phyloP scores from a whole-genome alignment of 176 grass and related monocot genomes.

The Oryza coarctata region DNA sequence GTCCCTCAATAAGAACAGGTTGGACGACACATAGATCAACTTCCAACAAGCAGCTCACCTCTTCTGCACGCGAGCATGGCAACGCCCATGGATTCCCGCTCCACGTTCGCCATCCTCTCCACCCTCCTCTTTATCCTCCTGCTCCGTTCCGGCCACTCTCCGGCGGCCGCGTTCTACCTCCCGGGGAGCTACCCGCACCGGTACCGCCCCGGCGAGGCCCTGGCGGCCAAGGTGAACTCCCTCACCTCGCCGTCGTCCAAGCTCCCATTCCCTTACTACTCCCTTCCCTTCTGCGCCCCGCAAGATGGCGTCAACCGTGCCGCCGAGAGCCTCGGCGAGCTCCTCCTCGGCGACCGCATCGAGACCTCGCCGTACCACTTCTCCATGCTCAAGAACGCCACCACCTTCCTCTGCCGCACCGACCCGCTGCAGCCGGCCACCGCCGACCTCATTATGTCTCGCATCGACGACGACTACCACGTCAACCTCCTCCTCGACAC shows the following conservation, averaged over 20 bases:
- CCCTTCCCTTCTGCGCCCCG: slow-evolving; percentile 60
- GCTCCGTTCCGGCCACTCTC: not conserved
- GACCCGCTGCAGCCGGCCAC: slow-evolving; percentile 13
- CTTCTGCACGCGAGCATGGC: not conserved
- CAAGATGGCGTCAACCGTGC: slow-evolving; percentile 38
- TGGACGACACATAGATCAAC: not conserved
- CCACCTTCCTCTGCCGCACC: slow-evolving; percentile 54
- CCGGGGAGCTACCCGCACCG: slow-evolving; percentile 59
- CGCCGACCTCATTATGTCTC: slow-evolving; percentile 46
- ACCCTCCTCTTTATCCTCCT: slow-evolving; percentile 15
- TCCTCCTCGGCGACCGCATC: slow-evolving; percentile 74
- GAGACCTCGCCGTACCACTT: slow-evolving; percentile 67
- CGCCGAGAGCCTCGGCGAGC: slow-evolving; percentile 71
- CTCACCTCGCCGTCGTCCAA: slow-evolving; percentile 58
- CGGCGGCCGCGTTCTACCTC: slow-evolving; percentile 54
- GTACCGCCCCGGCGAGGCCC: slow-evolving; percentile 40
- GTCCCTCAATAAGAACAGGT: not conserved
- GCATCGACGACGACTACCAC: slow-evolving; percentile 64
- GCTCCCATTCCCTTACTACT: slow-evolving; percentile 67
- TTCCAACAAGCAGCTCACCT: not conserved
- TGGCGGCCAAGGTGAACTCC: slow-evolving; percentile 61
- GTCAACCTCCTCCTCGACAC: slow-evolving; percentile 75
- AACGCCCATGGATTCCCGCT: slow-evolving; percentile 12
- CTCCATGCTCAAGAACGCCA: slow-evolving; percentile 48
- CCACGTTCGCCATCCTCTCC: not conserved